Evolutionary conservation across 2,329 filamentous ascomycete species (phyloP).

Genomic region (Harringtonia aguacate): DNA sequence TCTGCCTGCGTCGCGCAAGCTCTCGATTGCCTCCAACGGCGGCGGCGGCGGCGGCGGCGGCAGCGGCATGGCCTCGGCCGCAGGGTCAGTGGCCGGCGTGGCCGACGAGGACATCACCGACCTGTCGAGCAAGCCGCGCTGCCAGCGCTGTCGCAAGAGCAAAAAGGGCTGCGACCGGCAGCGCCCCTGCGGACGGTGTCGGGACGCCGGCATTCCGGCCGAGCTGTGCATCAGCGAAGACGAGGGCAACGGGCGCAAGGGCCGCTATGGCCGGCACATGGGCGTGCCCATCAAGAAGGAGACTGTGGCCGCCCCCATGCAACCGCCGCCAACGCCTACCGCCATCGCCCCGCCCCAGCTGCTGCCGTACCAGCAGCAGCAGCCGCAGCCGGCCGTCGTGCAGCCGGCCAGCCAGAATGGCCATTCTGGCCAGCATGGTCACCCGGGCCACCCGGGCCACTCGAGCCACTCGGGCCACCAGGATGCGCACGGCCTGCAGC

Average conservation of each 20-base stretch:
- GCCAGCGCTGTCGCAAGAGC: slow-evolving; percentile 96
- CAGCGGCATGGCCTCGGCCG: not conserved
- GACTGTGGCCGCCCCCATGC: slow-evolving; percentile 22
- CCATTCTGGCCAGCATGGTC: not conserved
- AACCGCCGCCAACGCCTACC: slow-evolving; percentile 7
- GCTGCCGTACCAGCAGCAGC: not conserved
- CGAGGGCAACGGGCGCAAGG: slow-evolving; percentile 93
- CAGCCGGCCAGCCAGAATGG: too few species aligned
- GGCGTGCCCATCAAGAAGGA: slow-evolving; percentile 53
- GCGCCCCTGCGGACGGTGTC: slow-evolving; percentile 87
- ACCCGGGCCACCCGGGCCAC: not conserved
- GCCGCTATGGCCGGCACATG: slow-evolving; percentile 71
- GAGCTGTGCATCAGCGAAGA: slow-evolving; percentile 97
- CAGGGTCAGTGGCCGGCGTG: slow-evolving; percentile 14
- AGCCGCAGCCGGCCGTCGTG: not conserved
- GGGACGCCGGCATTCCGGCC: slow-evolving; percentile 84
- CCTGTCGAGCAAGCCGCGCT: slow-evolving; percentile 88
- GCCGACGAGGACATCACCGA: slow-evolving; percentile 90
- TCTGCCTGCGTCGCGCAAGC: slow-evolving; percentile 64
- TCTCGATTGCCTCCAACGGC: slow-evolving; percentile 53
- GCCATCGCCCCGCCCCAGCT: not conserved
- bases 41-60: slow-evolving; percentile 14
- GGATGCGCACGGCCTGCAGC: not conserved
- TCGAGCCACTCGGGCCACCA: not conserved
- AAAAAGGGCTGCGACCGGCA: slow-evolving; percentile 99